Percentiles rank a stretch among this genome's conserved stretches.
phyloP scores from a whole-genome alignment of 176 grass and related monocot species.

The Olyra latifolia region DNA sequence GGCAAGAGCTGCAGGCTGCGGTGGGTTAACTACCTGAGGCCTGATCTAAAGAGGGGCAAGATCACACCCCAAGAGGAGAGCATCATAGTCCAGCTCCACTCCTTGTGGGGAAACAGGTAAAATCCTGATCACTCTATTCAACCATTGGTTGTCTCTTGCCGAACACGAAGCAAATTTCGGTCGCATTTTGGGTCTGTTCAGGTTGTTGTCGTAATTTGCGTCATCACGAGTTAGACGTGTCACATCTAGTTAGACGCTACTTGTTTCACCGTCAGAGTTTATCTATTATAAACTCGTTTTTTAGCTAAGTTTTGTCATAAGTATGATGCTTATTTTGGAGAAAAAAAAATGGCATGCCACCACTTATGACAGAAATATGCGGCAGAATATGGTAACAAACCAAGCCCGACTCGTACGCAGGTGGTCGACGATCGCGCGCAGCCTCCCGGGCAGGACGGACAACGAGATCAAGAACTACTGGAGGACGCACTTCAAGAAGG shows the following conservation, averaged over 20 bases:
- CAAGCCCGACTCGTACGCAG: conserved; percentile 15
- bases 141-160: neutral
- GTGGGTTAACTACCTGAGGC: conserved; percentile 90
- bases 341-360: too few species aligned
- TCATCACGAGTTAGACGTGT: too few species aligned
- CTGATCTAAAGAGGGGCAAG: conserved; percentile 82
- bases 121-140: neutral
- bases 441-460: conserved; percentile 91
- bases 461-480: conserved; percentile 99
- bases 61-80: conserved; percentile 84
- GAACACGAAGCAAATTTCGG: neutral
- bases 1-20: conserved; percentile 90
- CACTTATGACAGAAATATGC: too few species aligned
- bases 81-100: conserved; percentile 78
- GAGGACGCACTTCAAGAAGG: conserved; percentile 93
- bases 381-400: too few species aligned
- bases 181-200: too few species aligned
- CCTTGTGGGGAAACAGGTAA: conserved; percentile 90
- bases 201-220: too few species aligned
- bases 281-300: too few species aligned
- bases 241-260: too few species aligned
- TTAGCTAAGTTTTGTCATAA: too few species aligned
- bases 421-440: conserved; percentile 90
- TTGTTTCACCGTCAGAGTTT: too few species aligned
- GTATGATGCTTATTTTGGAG: neutral